These are phyloP conservation scores for Talaromyces borbonicus DNA, from an alignment of 495 filamentous ascomycete genomes.

Conservation along the genomic window DNA sequence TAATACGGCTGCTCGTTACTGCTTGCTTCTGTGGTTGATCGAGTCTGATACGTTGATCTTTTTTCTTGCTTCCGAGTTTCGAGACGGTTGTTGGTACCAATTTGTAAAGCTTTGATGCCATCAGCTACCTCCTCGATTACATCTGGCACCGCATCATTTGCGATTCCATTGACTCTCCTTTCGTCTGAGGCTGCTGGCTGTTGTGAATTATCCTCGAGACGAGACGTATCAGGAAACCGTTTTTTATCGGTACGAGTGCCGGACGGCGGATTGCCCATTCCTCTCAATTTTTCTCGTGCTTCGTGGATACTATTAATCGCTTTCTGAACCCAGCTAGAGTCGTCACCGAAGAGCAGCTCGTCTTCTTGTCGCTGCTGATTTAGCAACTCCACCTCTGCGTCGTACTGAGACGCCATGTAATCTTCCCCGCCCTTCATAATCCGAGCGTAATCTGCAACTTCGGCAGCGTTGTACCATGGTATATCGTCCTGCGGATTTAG, in stretches of 20 bases:
- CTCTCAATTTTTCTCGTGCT: conserved; percentile 59
- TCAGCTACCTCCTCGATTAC: conserved; percentile 18
- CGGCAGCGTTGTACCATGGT: conserved; percentile 90
- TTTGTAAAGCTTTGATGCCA: conserved; percentile 17
- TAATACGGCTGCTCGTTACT: conserved; percentile 44
- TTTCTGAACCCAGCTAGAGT: conserved; percentile 82
- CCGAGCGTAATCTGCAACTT: conserved; percentile 87
- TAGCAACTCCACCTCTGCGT: conserved; percentile 65
- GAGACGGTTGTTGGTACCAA: conserved; percentile 11
- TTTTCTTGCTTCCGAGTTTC: conserved; percentile 22
- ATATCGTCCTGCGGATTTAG: conserved; percentile 60
- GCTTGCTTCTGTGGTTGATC: not conserved
- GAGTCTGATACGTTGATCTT: conserved; percentile 11
- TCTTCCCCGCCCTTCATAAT: conserved; percentile 90
- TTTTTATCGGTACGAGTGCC: conserved; percentile 36
- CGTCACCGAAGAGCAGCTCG: conserved; percentile 87
- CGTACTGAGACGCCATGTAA: conserved; percentile 75
- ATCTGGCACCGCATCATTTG: not conserved
- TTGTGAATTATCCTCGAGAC: conserved; percentile 32
- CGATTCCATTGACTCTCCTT: not conserved
- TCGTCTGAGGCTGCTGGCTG: not conserved
- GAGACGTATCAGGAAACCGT: conserved; percentile 35
- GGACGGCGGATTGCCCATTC: conserved; percentile 61
- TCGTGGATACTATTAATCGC: conserved; percentile 62
- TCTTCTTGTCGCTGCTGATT: conserved; percentile 73